Conservation (phyloP, 1,284 basidiomycete genomes). For the Irpex sp. region DNA sequence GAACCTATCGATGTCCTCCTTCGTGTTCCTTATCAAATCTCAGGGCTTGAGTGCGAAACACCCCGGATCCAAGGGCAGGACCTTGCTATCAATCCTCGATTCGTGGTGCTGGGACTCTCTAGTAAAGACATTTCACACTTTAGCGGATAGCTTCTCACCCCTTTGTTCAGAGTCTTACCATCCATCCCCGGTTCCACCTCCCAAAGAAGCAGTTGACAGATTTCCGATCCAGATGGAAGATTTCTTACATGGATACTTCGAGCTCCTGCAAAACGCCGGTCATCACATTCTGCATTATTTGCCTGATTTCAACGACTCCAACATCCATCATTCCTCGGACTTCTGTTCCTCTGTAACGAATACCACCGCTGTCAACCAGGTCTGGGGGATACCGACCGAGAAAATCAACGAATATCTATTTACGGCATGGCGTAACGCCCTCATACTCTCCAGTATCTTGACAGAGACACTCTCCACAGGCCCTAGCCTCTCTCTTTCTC, state of each 20-base stretch:
- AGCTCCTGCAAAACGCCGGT: conserved; percentile 23
- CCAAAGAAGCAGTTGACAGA: no score
- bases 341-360: conserved; percentile 17
- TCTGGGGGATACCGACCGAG: conserved; percentile 23
- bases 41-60: background rate
- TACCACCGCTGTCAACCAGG: conserved; percentile 13
- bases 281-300: conserved; percentile 26
- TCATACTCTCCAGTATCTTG: conserved; percentile 16
- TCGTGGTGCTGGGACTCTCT: background rate
- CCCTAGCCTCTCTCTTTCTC: conserved; percentile 20
- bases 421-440: conserved; percentile 27
- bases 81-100: background rate
- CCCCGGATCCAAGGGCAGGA: conserved; percentile 4
- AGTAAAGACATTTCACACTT: no score
- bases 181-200: no score
- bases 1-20: conserved; percentile 13
- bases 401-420: conserved; percentile 28
- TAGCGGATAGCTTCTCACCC: no score
- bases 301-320: conserved; percentile 25
- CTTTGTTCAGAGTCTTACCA: no score
- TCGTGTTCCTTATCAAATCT: conserved; percentile 13
- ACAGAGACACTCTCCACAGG: conserved; percentile 9
- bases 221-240: background rate
- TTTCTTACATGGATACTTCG: conserved; percentile 18
- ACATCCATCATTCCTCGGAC: conserved; percentile 17